These are phyloP conservation scores for Tolypocladium pustulatum DNA, from an alignment of 2,329 filamentous ascomycete genomes.

Conservation along the genomic window DNA sequence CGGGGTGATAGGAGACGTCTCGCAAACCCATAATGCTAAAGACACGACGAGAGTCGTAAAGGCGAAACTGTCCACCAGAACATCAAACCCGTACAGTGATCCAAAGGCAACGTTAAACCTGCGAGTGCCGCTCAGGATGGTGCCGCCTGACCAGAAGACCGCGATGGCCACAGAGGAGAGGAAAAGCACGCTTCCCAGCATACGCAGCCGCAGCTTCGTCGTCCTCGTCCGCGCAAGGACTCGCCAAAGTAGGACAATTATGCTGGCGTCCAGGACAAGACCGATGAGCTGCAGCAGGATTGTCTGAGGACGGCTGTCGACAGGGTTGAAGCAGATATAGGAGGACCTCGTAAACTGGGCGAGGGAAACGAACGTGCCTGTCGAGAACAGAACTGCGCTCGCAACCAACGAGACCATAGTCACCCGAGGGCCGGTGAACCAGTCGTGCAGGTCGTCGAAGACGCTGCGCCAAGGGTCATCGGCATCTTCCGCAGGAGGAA, in stretches of 20 bases:
- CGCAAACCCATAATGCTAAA: conserved; percentile 33
- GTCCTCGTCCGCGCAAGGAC: conserved; percentile 40
- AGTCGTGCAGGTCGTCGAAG: conserved; percentile 35
- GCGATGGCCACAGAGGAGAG: conserved; percentile 27
- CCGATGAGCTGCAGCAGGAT: conserved; percentile 32
- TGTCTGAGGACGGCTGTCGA: conserved; percentile 26
- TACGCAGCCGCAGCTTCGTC: conserved; percentile 33
- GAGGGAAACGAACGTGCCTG: conserved; percentile 30
- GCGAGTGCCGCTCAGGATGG: conserved; percentile 14
- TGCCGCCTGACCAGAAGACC: conserved; percentile 23
- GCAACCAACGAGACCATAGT: conserved; percentile 23
- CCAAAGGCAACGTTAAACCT: conserved; percentile 22
- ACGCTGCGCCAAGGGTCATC: conserved; percentile 38
- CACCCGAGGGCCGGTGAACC: conserved; percentile 32
- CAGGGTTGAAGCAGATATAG: conserved; percentile 36
- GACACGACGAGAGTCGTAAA: conserved; percentile 34
- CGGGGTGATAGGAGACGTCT: conserved; percentile 32
- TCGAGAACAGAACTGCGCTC: conserved; percentile 27
- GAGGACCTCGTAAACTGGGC: conserved; percentile 33
- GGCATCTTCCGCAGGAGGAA: conserved; percentile 19
- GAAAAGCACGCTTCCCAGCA: conserved; percentile 31
- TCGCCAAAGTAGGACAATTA: conserved; percentile 39
- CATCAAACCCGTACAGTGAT: conserved; percentile 36
- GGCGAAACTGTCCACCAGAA: conserved; percentile 35
- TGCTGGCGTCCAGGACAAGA: conserved; percentile 33